phyloP scores from a whole-genome alignment of 371 early-diverging fungal genomes.

The Mucor irregularis region DNA sequence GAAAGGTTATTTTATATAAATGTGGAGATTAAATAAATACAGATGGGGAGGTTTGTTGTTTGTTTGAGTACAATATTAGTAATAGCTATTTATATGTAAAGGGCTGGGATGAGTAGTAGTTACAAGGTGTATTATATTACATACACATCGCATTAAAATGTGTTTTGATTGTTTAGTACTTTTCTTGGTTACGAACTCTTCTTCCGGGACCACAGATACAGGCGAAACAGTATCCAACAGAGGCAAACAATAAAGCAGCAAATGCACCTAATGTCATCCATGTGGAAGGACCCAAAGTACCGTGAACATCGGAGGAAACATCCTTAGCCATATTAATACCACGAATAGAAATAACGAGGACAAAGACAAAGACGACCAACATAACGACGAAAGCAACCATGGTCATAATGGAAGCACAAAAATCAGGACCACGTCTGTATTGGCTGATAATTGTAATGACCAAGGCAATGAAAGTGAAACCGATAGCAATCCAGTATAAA shows the following conservation, averaged over 20 bases:
- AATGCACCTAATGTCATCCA: conserved; percentile 38
- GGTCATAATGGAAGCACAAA: conserved; percentile 29
- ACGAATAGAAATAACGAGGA: conserved; percentile 30
- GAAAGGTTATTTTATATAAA: too few species aligned
- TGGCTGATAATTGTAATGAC: conserved; percentile 36
- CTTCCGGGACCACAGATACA: conserved; percentile 25
- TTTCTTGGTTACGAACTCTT: conserved; percentile 16
- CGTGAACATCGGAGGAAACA: conserved; percentile 18
- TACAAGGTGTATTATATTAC: too few species aligned
- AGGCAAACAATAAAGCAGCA: conserved; percentile 23
- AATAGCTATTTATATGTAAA: too few species aligned
- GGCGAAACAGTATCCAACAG: conserved; percentile 22
- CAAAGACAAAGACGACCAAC: conserved; percentile 24
- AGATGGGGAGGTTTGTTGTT: too few species aligned
- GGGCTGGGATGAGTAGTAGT: too few species aligned
- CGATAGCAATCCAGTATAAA: conserved; percentile 45
- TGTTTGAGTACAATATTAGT: too few species aligned
- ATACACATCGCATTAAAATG: too few species aligned
- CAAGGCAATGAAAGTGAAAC: conserved; percentile 38
- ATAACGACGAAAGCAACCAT: conserved; percentile 25
- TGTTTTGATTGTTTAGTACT: too few species aligned
- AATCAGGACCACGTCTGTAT: conserved; percentile 34
- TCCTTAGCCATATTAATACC: conserved; percentile 34
- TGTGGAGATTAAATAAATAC: too few species aligned
- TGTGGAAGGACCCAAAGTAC: conserved; percentile 33